A percentile compares a stretch with the other conserved stretches of the same genome.
Evolutionary conservation across 768 basidiomycete genomes (phyloP).

Genomic region (Amanita exitialis): DNA sequence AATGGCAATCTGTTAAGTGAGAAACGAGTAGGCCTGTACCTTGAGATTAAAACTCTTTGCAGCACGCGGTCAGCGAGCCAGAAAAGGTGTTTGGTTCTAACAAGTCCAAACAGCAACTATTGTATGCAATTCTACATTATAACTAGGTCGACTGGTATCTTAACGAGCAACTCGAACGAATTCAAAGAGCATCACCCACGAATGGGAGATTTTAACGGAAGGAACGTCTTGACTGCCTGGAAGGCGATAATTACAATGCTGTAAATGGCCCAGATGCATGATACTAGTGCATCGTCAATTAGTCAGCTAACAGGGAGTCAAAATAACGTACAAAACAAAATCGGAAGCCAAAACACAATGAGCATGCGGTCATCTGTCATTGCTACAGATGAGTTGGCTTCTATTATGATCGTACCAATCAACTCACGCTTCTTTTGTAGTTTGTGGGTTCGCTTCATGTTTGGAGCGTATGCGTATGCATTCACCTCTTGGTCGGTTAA

Average conservation of each 20-base stretch:
- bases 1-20: not conserved
- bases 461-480: constrained; percentile 55
- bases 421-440: constrained; percentile 62
- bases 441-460: constrained; percentile 30
- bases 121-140: not conserved
- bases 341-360: constrained; percentile 78
- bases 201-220: constrained; percentile 34
- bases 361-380: constrained; percentile 75
- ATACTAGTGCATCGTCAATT: constrained; percentile 29
- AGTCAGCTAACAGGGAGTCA: constrained; percentile 1
- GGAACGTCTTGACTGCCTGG: constrained; percentile 35
- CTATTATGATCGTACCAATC: not conserved
- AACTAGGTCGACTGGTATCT: not conserved
- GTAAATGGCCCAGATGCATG: constrained; percentile 52
- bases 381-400: constrained; percentile 6
- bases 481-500: constrained; percentile 61
- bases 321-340: constrained; percentile 56
- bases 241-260: constrained; percentile 42
- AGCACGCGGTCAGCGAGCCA: not conserved
- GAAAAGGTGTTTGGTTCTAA: not conserved
- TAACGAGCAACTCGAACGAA: not conserved
- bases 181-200: constrained; percentile 19
- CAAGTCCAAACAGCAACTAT: constrained; percentile 2
- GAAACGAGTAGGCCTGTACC: not conserved
- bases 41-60: not conserved